These are phyloP conservation scores for Zopfochytrium polystomum DNA, from an alignment of 371 early-diverging fungal genomes.

Conservation along the genomic window DNA sequence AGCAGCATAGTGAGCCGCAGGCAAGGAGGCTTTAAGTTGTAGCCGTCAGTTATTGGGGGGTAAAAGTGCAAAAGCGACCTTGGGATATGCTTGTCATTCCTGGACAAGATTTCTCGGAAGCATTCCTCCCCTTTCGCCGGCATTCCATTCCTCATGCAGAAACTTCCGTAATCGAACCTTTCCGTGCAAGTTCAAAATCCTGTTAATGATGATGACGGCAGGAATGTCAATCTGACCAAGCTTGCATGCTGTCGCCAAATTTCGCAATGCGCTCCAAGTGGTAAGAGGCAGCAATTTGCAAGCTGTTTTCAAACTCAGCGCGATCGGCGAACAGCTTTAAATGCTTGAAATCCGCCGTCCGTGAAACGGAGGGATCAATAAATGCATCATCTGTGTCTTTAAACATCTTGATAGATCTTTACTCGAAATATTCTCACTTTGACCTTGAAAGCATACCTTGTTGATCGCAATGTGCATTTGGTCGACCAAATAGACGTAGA, in stretches of 20 bases:
- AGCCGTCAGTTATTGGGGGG: neutral
- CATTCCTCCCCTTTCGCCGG: conserved; percentile 47
- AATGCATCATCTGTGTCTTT: conserved; percentile 27
- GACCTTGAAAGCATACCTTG: conserved; percentile 19
- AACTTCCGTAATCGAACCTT: conserved; percentile 54
- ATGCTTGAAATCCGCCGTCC: conserved; percentile 36
- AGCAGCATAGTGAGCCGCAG: conserved; percentile 41
- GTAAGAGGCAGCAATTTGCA: conserved; percentile 36
- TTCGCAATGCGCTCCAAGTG: conserved; percentile 51
- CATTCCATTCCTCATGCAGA: conserved; percentile 43
- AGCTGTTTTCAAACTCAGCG: conserved; percentile 40
- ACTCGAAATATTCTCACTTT: neutral
- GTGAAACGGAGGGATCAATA: conserved; percentile 30
- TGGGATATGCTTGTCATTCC: conserved; percentile 47
- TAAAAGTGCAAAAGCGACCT: conserved; percentile 22
- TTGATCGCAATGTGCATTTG: conserved; percentile 51
- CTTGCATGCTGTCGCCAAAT: conserved; percentile 47
- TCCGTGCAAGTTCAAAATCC: neutral
- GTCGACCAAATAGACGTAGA: conserved; percentile 52
- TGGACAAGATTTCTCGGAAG: conserved; percentile 46
- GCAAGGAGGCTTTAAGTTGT: conserved; percentile 38
- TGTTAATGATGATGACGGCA: neutral
- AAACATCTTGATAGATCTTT: conserved; percentile 24
- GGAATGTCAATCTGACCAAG: conserved; percentile 36
- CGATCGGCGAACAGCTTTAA: conserved; percentile 46